A percentile compares a stretch with the other conserved stretches of the same genome.
These are phyloP conservation scores for Trichosporon faecale DNA, from an alignment of 1,284 basidiomycete species.

Conservation along the genomic window DNA sequence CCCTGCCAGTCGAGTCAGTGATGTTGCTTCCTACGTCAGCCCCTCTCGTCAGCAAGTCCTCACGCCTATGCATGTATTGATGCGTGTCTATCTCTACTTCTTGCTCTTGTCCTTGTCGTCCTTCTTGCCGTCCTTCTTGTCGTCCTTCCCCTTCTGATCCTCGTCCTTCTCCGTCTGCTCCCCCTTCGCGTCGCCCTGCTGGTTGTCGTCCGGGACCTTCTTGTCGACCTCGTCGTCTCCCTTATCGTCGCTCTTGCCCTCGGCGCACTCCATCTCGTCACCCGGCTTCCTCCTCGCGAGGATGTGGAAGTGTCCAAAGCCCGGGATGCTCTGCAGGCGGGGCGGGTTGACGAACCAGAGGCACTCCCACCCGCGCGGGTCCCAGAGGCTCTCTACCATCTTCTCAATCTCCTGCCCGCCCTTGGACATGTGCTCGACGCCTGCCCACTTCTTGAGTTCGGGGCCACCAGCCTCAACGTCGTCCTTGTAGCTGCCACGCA, in stretches of 20 bases:
- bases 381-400: conserved; percentile 50
- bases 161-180: background rate
- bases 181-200: background rate
- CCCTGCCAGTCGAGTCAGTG: no score
- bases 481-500: conserved; percentile 35
- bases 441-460: conserved; percentile 40
- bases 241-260: background rate
- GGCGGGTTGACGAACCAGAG: conserved; percentile 45
- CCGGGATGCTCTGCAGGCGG: conserved; percentile 46
- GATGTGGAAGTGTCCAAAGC: conserved; percentile 50
- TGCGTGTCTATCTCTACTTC: background rate
- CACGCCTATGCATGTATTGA: background rate
- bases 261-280: conserved; percentile 40
- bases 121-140: background rate
- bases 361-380: conserved; percentile 48
- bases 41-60: background rate
- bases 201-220: background rate
- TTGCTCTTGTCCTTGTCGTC: background rate
- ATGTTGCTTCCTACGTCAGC: background rate
- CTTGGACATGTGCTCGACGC: conserved; percentile 31
- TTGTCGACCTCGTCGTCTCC: background rate
- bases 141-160: background rate
- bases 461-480: conserved; percentile 34
- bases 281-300: conserved; percentile 49
- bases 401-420: conserved; percentile 45